Evolutionary conservation across 306 rosid genomes (phyloP).

Genomic region (Prunus kanzakura): DNA sequence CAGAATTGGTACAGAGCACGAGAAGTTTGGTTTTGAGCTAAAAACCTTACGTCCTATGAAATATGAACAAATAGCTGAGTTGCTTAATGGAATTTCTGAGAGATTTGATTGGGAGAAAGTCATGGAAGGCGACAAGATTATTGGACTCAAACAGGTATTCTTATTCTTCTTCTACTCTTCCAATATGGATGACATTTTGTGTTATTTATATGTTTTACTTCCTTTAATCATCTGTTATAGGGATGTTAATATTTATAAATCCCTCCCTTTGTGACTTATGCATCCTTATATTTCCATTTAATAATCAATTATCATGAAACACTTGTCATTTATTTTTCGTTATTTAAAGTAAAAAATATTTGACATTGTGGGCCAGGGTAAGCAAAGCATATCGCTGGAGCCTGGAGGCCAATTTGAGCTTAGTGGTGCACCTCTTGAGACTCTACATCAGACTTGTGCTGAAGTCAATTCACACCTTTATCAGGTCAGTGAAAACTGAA

Average conservation of each 20-base stretch:
- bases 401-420: slow-evolving; percentile 99
- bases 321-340: not conserved
- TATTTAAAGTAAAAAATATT: not conserved
- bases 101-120: slow-evolving; percentile 96
- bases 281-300: not conserved
- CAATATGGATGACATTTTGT: not conserved
- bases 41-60: slow-evolving; percentile 73
- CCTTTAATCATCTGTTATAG: not conserved
- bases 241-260: not conserved
- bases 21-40: slow-evolving; percentile 92
- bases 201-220: not conserved
- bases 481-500: slow-evolving; percentile 53
- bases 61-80: slow-evolving; percentile 81
- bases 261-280: not conserved
- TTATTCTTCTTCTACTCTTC: not conserved
- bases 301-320: not conserved
- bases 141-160: slow-evolving; percentile 90
- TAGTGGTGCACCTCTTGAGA: slow-evolving; percentile 98
- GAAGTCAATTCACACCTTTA: slow-evolving; percentile 95
- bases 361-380: slow-evolving; percentile 61
- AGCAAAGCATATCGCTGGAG: slow-evolving; percentile 95
- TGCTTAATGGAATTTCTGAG: slow-evolving; percentile 82
- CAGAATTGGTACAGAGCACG: slow-evolving; percentile 99
- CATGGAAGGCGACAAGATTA: slow-evolving; percentile 84
- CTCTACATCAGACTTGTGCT: slow-evolving; percentile 98